These are phyloP conservation scores for Sarcomyxa edulis DNA, from an alignment of 768 basidiomycete species.

Conservation along the genomic window DNA sequence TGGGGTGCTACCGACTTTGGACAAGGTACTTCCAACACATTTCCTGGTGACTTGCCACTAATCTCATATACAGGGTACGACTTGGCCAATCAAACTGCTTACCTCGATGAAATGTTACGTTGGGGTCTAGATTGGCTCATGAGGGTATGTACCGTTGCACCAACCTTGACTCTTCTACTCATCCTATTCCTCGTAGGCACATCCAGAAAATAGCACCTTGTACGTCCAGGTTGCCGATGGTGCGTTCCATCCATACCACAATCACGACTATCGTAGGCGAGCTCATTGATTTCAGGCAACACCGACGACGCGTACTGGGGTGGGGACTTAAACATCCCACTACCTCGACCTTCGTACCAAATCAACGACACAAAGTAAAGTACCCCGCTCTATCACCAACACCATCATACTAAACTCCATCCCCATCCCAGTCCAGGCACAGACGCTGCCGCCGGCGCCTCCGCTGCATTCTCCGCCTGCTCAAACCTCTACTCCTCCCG, in stretches of 20 bases:
- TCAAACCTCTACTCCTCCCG: constrained; percentile 72
- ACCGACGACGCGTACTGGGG: constrained; percentile 86
- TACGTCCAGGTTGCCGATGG: constrained; percentile 73
- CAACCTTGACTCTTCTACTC: neutral
- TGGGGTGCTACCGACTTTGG: constrained; percentile 90
- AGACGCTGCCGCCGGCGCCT: constrained; percentile 78
- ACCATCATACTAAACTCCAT: neutral
- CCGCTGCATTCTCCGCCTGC: constrained; percentile 86
- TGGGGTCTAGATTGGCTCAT: constrained; percentile 94
- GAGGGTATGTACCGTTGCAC: constrained; percentile 43
- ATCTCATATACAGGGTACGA: constrained; percentile 58
- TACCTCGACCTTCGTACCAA: constrained; percentile 68
- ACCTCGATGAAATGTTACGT: constrained; percentile 86
- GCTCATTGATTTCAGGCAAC: constrained; percentile 30
- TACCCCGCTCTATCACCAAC: neutral
- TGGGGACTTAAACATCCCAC: constrained; percentile 73
- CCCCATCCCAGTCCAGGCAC: constrained; percentile 59
- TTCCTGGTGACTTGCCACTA: constrained; percentile 4
- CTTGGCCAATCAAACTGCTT: constrained; percentile 78
- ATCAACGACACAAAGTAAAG: constrained; percentile 61
- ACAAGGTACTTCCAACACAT: constrained; percentile 55
- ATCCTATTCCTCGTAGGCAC: constrained; percentile 49
- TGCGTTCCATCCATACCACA: constrained; percentile 21
- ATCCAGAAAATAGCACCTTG: constrained; percentile 66
- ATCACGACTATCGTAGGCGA: constrained; percentile 3